These are phyloP conservation scores for Trichoderma simmonsii DNA, from an alignment of 2,329 filamentous ascomycete species.

Conservation along the genomic window DNA sequence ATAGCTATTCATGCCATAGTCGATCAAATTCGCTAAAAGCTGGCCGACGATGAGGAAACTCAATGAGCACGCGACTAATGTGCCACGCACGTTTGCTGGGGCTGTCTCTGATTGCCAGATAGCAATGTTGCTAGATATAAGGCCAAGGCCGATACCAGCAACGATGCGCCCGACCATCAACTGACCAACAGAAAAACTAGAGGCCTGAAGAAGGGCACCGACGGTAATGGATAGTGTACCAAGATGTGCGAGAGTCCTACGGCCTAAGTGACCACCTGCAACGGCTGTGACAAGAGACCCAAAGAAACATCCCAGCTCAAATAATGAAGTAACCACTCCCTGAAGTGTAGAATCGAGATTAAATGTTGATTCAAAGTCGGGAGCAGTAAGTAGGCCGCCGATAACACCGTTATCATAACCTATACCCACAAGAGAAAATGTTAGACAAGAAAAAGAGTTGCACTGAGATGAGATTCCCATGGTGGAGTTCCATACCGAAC, in stretches of 20 bases:
- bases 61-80: slow-evolving; percentile 25
- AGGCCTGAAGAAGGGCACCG: slow-evolving; percentile 44
- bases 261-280: slow-evolving; percentile 43
- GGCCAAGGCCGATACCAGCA: slow-evolving; percentile 32
- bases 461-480: not conserved
- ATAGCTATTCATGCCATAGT: slow-evolving; percentile 27
- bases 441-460: not conserved
- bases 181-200: slow-evolving; percentile 41
- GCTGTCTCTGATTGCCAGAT: slow-evolving; percentile 36
- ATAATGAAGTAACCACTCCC: slow-evolving; percentile 10
- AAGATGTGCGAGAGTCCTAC: slow-evolving; percentile 40
- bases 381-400: not conserved
- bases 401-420: slow-evolving; percentile 11
- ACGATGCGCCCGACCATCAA: slow-evolving; percentile 46
- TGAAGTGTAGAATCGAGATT: slow-evolving; percentile 9
- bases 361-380: slow-evolving; percentile 10
- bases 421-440: not conserved
- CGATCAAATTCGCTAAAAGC: slow-evolving; percentile 45
- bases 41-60: slow-evolving; percentile 44
- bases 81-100: slow-evolving; percentile 5
- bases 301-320: slow-evolving; percentile 11
- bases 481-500: not conserved
- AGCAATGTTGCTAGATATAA: slow-evolving; percentile 21
- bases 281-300: slow-evolving; percentile 29
- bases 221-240: slow-evolving; percentile 44